Evolutionary conservation across 2,329 filamentous ascomycete genomes (phyloP).

Genomic region (Ceratocystis huliohia): DNA sequence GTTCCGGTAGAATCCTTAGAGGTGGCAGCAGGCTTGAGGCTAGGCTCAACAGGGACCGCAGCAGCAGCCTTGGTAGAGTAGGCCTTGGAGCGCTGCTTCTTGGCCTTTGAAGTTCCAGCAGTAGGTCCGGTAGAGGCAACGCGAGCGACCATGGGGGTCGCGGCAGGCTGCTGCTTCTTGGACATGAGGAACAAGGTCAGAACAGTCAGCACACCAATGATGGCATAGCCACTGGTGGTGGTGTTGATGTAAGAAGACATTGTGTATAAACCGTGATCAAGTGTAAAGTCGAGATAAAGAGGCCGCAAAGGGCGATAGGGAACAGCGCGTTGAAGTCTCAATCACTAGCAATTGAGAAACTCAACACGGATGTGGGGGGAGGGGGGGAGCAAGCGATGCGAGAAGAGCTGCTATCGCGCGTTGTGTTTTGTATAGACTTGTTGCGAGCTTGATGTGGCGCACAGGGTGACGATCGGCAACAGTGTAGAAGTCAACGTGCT

Average conservation of each 20-base stretch:
- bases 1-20: slow-evolving; percentile 27
- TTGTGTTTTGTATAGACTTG: background rate
- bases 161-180: slow-evolving; percentile 26
- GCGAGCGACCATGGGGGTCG: slow-evolving; percentile 2
- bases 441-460: background rate
- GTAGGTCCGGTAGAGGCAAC: slow-evolving; percentile 11
- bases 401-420: slow-evolving; percentile 9
- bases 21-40: slow-evolving; percentile 1
- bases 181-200: slow-evolving; percentile 29
- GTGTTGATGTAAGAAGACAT: slow-evolving; percentile 22
- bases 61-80: slow-evolving; percentile 28
- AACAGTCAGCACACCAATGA: slow-evolving; percentile 30
- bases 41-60: slow-evolving; percentile 2
- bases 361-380: background rate
- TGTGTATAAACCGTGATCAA: slow-evolving; percentile 18
- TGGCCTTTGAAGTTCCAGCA: slow-evolving; percentile 31
- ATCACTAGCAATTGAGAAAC: slow-evolving; percentile 3
- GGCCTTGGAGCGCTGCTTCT: slow-evolving; percentile 36
- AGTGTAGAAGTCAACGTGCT: background rate
- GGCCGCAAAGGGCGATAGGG: slow-evolving; percentile 9
- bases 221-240: slow-evolving; percentile 30
- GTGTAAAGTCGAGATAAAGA: slow-evolving; percentile 8
- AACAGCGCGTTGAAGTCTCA: slow-evolving; percentile 7
- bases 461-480: slow-evolving; percentile 2
- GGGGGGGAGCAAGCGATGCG: slow-evolving; percentile 3